Base-by-base conservation (phyloP, 2,329 filamentous ascomycete genomes). In the Penicillium sp. region DNA sequence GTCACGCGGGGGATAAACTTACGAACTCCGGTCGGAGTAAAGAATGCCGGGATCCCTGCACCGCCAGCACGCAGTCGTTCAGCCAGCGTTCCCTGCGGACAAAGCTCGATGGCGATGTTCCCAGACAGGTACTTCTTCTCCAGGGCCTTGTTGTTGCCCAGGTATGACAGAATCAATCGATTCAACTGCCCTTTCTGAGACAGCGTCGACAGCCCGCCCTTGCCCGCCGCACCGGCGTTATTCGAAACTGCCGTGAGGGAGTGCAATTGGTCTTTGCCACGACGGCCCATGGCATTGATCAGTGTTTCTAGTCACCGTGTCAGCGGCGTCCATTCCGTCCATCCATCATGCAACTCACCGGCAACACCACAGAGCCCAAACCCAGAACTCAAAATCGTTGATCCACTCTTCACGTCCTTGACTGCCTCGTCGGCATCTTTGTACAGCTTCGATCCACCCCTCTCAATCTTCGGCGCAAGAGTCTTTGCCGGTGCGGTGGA, bases 281-380 rank as follows among this genome's bases (percentile, higher is more conserved):
- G 74, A 16, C 76, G 76, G 49, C 83, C 79, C 35, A 92, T 80
- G 14, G 86, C 84, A 36, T 82, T 77, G 62, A 91, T 91, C 6
- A 91, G 74, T 0, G 88, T 90, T 65, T 90, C 87, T 79, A 68
- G 60, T 5, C 30, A 43, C 27, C 20, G 44, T 24, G 25, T 27
- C n/a, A 31, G 22, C 11, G 16, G n/a, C 11, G 2, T 41, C 16
- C 30, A 14, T 42, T 6, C 7, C 11, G 8, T 10, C 9, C 13
- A 33, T 7, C 7, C 5, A 6, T 24, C 16, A 39, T 45, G 10
- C 16, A 20, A 63, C 75, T 48, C 73, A 84, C 83, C 82, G 48
- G 85, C 83, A 16, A 91, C 86, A 58, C 89, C 89, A 61, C 87
- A 92, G 11, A 92, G 80, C n/a, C 89, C 89, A 68, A 92, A 92